phyloP scores from a whole-genome alignment of 768 basidiomycete species.

The Naganishia vishniacii region DNA sequence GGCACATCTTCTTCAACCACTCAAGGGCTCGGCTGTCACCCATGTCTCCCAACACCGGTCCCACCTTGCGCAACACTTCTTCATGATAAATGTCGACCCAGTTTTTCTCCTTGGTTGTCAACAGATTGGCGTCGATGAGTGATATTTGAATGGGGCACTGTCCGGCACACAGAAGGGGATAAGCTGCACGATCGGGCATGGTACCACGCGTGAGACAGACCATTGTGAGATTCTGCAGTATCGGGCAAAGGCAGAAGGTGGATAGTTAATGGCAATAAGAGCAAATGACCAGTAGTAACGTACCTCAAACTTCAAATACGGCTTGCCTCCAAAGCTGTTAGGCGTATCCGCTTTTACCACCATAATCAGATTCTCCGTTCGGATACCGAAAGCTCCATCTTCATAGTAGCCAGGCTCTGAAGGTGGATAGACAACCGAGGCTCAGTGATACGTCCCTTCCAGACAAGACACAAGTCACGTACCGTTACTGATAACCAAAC shows the following conservation, averaged over 20 bases:
- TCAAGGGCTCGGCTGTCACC: slow-evolving; percentile 48
- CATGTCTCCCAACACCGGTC: slow-evolving; percentile 63
- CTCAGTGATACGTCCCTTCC: too few relatives aligned
- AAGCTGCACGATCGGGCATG: slow-evolving; percentile 28
- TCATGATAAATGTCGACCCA: slow-evolving; percentile 84
- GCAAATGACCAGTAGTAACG: background rate
- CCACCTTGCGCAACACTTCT: slow-evolving; percentile 67
- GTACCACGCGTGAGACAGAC: too few relatives aligned
- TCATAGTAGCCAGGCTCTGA: slow-evolving; percentile 85
- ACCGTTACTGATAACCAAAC: slow-evolving; percentile 87
- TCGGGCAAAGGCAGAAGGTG: background rate
- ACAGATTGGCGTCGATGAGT: slow-evolving; percentile 61
- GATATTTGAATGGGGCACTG: slow-evolving; percentile 83
- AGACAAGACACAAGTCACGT: slow-evolving; percentile 3
- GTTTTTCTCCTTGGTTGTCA: slow-evolving; percentile 62
- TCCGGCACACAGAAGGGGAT: background rate
- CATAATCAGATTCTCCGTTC: slow-evolving; percentile 83
- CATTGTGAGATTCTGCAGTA: slow-evolving; percentile 59
- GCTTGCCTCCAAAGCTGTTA: slow-evolving; percentile 74
- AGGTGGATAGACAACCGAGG: too few relatives aligned
- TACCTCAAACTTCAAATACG: slow-evolving; percentile 72
- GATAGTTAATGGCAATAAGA: too few relatives aligned
- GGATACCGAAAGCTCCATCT: slow-evolving; percentile 84
- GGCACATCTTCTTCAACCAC: slow-evolving; percentile 49
- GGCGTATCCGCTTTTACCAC: slow-evolving; percentile 66